Evolutionary conservation across 805 yeast species (phyloP).

Genomic region (Starmerella bombicola): DNA sequence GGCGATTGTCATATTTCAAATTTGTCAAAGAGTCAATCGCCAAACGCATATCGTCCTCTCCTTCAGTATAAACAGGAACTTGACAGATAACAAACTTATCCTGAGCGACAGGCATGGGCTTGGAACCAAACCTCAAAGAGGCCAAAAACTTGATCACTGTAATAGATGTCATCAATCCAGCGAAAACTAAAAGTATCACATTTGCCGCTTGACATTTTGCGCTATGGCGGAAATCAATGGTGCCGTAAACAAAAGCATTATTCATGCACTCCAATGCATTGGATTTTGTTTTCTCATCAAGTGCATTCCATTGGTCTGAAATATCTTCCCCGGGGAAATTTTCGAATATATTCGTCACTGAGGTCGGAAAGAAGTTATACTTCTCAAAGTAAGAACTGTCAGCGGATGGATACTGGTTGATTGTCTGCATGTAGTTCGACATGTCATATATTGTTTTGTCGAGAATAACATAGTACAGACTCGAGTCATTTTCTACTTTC

Average conservation of each 20-base stretch:
- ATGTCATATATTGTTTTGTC: conserved; percentile 30
- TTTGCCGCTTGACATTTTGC: conserved; percentile 34
- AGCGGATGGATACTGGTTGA: conserved; percentile 21
- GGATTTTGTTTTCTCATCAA: conserved; percentile 23
- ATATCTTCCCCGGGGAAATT: conserved; percentile 30
- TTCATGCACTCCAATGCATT: conserved; percentile 28
- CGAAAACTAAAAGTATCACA: conserved; percentile 30
- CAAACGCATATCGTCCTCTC: conserved; percentile 41
- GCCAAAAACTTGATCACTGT: conserved; percentile 32
- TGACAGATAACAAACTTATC: conserved; percentile 34
- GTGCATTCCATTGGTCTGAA: conserved; percentile 24
- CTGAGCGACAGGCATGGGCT: conserved; percentile 30
- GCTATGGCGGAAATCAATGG: conserved; percentile 30
- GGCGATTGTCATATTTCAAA: conserved; percentile 43
- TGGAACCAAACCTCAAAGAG: conserved; percentile 30
- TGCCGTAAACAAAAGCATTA: conserved; percentile 29
- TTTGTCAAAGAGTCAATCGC: conserved; percentile 48
- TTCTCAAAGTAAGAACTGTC: conserved; percentile 21
- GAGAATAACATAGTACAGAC: conserved; percentile 27
- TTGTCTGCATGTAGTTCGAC: conserved; percentile 30
- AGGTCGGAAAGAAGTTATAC: conserved; percentile 29
- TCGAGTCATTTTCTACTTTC: conserved; percentile 20
- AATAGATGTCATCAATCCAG: conserved; percentile 30
- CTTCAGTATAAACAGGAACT: conserved; percentile 43
- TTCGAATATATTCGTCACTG: conserved; percentile 26